phyloP scores from a whole-genome alignment of 768 basidiomycete genomes.

The Trametopsis cervina region DNA sequence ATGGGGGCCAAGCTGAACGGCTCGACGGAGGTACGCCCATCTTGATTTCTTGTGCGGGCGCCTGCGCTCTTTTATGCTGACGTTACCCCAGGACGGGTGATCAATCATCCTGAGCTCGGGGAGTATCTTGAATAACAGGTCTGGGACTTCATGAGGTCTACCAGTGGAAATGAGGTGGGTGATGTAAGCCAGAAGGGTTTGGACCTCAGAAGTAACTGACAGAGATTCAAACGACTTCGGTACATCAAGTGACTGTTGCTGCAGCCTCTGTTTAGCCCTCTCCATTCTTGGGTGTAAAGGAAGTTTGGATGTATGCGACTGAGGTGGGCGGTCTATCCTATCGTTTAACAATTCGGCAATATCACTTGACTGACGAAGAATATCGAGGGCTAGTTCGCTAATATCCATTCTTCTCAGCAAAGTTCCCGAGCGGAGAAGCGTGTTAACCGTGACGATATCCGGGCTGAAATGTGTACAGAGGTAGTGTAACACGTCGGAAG shows the following conservation, averaged over 20 bases:
- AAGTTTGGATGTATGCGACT: background rate
- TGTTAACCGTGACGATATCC: constrained; percentile 47
- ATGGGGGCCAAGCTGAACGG: constrained; percentile 48
- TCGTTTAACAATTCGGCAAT: background rate
- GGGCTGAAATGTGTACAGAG: constrained; percentile 45
- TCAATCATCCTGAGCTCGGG: constrained; percentile 41
- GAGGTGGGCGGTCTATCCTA: background rate
- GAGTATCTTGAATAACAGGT: constrained; percentile 46
- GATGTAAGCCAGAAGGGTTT: constrained; percentile 31
- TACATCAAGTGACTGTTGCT: constrained; percentile 9
- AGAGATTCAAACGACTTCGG: constrained; percentile 11
- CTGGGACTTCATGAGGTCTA: constrained; percentile 34
- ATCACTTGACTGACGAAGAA: constrained; percentile 19
- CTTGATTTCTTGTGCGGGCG: constrained; percentile 15
- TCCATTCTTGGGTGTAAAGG: background rate
- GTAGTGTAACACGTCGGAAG: constrained; percentile 43
- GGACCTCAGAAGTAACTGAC: background rate
- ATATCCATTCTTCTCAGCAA: constrained; percentile 35
- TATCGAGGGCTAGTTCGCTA: constrained; percentile 30
- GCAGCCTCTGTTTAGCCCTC: background rate
- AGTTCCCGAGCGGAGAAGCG: constrained; percentile 48
- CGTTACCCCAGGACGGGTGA: constrained; percentile 31
- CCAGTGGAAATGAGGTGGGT: constrained; percentile 44
- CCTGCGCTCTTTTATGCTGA: constrained; percentile 20
- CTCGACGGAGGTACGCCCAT: constrained; percentile 31